Conservation (phyloP, 2,329 filamentous ascomycete genomes). For the Teratosphaeria zuluensis region DNA sequence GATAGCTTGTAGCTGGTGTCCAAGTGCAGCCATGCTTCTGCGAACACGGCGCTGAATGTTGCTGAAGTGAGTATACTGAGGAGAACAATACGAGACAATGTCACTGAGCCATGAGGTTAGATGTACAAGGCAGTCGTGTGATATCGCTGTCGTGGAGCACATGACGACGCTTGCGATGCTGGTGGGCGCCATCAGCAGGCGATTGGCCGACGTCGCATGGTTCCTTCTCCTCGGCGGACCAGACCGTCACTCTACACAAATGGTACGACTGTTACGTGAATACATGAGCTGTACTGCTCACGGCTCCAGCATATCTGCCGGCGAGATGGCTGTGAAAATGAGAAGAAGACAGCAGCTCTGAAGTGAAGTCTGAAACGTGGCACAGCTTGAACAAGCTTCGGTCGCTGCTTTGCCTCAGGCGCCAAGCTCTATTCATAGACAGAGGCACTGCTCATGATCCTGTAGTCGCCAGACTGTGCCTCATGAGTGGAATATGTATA, state of each 20-base stretch:
- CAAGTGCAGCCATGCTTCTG: background rate
- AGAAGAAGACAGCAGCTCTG: background rate
- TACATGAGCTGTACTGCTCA: background rate
- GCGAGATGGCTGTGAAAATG: background rate
- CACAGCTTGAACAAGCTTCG: too few relatives aligned
- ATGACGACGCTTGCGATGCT: background rate
- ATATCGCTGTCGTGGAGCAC: background rate
- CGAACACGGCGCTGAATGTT: background rate
- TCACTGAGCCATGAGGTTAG: background rate
- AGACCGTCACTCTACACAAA: background rate
- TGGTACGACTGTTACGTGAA: background rate
- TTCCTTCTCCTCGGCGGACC: background rate
- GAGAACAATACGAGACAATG: background rate
- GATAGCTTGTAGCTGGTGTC: conserved; percentile 16
- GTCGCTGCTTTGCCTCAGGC: too few relatives aligned
- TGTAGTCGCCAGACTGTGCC: background rate
- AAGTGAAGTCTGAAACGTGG: background rate
- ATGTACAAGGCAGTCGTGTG: background rate
- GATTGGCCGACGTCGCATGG: background rate
- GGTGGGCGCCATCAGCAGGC: background rate
- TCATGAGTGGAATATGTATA: background rate
- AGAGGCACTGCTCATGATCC: background rate
- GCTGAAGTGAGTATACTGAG: background rate
- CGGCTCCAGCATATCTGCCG: background rate
- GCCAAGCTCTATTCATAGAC: background rate